These are phyloP conservation scores for Zostera marina DNA, from an alignment of 116 monocot species.

Conservation along the genomic window DNA sequence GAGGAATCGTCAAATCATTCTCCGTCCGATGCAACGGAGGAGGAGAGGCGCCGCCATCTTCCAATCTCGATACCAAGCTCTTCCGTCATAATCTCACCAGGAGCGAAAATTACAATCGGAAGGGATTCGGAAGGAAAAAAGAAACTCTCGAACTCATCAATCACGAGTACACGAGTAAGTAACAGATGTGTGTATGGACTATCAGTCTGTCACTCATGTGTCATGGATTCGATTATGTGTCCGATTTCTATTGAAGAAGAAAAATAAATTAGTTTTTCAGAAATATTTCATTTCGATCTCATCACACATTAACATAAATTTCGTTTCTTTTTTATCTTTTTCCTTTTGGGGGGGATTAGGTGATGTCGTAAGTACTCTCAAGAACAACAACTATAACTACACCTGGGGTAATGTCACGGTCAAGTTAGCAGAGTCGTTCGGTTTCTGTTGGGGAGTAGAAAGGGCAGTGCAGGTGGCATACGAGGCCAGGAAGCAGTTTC, in stretches of 20 bases:
- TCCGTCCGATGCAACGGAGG: no score
- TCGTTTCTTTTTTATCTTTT: background rate
- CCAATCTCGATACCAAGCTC: conserved; percentile 81
- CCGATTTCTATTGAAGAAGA: no score
- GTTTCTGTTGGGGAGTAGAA: conserved; percentile 99
- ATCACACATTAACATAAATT: background rate
- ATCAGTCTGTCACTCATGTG: no score
- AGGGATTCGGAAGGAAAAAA: conserved; percentile 83
- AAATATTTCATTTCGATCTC: no score
- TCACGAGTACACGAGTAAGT: conserved; percentile 70
- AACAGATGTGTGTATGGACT: no score
- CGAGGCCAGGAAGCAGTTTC: conserved; percentile 94
- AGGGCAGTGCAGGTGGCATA: conserved; percentile 97
- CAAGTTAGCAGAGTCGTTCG: conserved; percentile 80
- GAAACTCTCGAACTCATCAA: conserved; percentile 84
- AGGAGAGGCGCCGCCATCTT: no score
- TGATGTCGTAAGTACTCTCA: conserved; percentile 77
- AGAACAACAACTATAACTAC: conserved; percentile 74
- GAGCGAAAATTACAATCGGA: conserved; percentile 88
- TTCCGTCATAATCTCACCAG: conserved; percentile 88
- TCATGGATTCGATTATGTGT: background rate
- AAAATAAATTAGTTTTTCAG: no score
- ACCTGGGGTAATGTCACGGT: conserved; percentile 90
- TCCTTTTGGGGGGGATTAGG: conserved; percentile 37
- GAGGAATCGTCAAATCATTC: no score